Evolutionary conservation across 2,329 filamentous ascomycete species (phyloP).

Genomic region (Hymenoscyphus repandus): DNA sequence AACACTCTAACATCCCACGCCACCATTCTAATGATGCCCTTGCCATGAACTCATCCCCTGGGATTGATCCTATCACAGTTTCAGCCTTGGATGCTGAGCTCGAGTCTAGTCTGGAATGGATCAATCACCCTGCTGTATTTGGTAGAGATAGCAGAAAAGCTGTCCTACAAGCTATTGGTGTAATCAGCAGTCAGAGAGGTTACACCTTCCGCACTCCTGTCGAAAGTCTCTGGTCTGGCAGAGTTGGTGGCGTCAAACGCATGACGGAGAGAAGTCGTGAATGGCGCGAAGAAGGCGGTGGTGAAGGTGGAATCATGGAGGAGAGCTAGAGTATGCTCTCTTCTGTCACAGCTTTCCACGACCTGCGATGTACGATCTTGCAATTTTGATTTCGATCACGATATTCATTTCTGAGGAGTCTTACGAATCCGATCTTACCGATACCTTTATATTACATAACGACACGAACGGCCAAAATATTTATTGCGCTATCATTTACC

Average conservation of each 20-base stretch:
- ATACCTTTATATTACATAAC: no score
- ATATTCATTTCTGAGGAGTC: no score
- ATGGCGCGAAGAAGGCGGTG: slow-evolving; percentile 73
- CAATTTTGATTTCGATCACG: no score
- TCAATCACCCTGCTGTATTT: slow-evolving; percentile 93
- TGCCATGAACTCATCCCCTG: slow-evolving; percentile 52
- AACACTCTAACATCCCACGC: slow-evolving; percentile 39
- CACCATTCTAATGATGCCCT: slow-evolving; percentile 45
- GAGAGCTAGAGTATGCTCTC: slow-evolving; percentile 21
- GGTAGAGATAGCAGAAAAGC: slow-evolving; percentile 90
- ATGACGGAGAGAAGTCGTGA: slow-evolving; percentile 80
- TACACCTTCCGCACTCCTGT: slow-evolving; percentile 90
- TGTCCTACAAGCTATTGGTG: slow-evolving; percentile 91
- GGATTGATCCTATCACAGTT: slow-evolving; percentile 81
- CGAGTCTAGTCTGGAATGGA: slow-evolving; percentile 90
- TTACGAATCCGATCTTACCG: no score
- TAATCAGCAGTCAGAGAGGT: slow-evolving; percentile 89
- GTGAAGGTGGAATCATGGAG: slow-evolving; percentile 30
- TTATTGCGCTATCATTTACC: neutral
- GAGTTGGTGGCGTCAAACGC: slow-evolving; percentile 68
- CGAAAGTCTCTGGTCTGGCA: slow-evolving; percentile 81
- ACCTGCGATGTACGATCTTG: no score
- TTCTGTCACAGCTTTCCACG: no score
- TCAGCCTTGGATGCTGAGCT: slow-evolving; percentile 85
- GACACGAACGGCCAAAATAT: no score